Evolutionary conservation across 2,329 filamentous ascomycete species (phyloP).

Genomic region (Curvularia spicifera): DNA sequence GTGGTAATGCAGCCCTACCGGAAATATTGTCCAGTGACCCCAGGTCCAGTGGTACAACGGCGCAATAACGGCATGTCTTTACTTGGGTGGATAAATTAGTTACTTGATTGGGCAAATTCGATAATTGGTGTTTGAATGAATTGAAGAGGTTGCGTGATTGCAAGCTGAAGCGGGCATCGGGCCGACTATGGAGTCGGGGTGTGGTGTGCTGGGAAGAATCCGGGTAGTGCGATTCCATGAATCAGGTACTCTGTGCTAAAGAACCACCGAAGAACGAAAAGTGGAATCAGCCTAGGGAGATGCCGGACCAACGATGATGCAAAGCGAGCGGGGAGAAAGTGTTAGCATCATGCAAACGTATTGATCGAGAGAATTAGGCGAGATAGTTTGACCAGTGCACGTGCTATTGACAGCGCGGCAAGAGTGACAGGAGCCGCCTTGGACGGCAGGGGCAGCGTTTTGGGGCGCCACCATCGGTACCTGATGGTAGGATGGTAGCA

Average conservation of each 20-base stretch:
- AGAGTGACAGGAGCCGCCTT: background rate
- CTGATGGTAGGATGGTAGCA: background rate
- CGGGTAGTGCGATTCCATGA: slow-evolving; percentile 9
- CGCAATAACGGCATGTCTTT: slow-evolving; percentile 6
- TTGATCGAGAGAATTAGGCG: slow-evolving; percentile 7
- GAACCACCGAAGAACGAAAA: slow-evolving; percentile 20
- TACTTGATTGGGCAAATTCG: slow-evolving; percentile 9
- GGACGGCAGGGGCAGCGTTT: background rate
- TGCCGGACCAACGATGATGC: slow-evolving; percentile 14
- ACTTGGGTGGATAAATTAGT: slow-evolving; percentile 5
- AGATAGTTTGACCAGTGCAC: background rate
- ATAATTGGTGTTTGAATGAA: slow-evolving; percentile 7
- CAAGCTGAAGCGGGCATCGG: slow-evolving; percentile 6
- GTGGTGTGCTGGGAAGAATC: slow-evolving; percentile 8
- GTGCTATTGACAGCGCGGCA: slow-evolving; percentile 6
- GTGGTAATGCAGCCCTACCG: slow-evolving; percentile 16
- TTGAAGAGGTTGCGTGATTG: slow-evolving; percentile 2
- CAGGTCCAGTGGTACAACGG: slow-evolving; percentile 4
- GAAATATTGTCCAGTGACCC: slow-evolving; percentile 8
- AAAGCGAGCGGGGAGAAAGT: slow-evolving; percentile 8
- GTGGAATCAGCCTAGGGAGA: slow-evolving; percentile 7
- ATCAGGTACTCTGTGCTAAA: slow-evolving; percentile 17
- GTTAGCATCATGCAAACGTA: slow-evolving; percentile 12
- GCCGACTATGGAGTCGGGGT: slow-evolving; percentile 10
- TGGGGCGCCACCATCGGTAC: background rate